Evolutionary conservation across 176 grass and related monocot species (phyloP).

Genomic region (Oropetium thomaeum): DNA sequence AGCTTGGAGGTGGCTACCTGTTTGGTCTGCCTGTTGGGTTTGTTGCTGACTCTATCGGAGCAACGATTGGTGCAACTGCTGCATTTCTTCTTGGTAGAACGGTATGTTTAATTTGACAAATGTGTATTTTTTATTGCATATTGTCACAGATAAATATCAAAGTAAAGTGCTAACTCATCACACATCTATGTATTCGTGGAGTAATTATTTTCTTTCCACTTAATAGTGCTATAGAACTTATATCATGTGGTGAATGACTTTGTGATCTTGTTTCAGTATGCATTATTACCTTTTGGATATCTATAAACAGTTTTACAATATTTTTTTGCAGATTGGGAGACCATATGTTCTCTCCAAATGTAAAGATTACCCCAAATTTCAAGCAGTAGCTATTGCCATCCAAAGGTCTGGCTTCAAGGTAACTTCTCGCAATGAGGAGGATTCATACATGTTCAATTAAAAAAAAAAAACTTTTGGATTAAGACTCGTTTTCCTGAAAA

Average conservation of each 20-base stretch:
- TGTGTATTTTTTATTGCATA: neutral
- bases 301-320: slow-evolving; percentile 9
- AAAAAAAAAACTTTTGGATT: neutral
- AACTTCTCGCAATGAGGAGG: slow-evolving; percentile 15
- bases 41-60: slow-evolving; percentile 93
- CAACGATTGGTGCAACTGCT: slow-evolving; percentile 93
- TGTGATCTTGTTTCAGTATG: slow-evolving; percentile 11
- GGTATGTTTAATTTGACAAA: slow-evolving; percentile 39
- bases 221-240: neutral
- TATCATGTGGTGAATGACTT: neutral
- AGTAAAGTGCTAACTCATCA: neutral
- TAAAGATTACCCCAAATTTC: slow-evolving; percentile 94
- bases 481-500: neutral
- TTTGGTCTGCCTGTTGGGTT: slow-evolving; percentile 95
- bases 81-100: slow-evolving; percentile 99
- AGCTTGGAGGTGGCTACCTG: slow-evolving; percentile 99
- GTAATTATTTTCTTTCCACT: neutral
- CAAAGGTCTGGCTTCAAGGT: slow-evolving; percentile 99
- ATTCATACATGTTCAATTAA: neutral
- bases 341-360: slow-evolving; percentile 94
- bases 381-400: slow-evolving; percentile 98
- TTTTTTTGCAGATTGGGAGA: slow-evolving; percentile 69
- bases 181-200: neutral
- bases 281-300: slow-evolving; percentile 20
- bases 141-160: neutral